Evolutionary conservation across 2,329 filamentous ascomycete species (phyloP).

Genomic region (Penicillium olsonii): DNA sequence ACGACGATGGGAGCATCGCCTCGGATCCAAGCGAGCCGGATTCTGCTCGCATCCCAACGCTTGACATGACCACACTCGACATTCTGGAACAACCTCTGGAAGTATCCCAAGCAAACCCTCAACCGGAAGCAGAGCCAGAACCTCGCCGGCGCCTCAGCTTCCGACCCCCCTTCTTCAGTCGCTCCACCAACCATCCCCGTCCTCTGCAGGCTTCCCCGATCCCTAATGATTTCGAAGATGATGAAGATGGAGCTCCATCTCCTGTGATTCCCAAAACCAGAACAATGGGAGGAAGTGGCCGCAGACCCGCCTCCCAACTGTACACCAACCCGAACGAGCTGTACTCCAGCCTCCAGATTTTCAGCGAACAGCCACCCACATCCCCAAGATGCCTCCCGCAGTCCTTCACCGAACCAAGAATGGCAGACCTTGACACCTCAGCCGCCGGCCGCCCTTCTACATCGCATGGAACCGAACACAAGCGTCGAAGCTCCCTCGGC

Average conservation of each 20-base stretch:
- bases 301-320: slow-evolving; percentile 16
- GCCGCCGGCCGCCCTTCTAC: slow-evolving; percentile 26
- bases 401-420: slow-evolving; percentile 29
- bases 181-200: slow-evolving; percentile 24
- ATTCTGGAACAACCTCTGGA: slow-evolving; percentile 25
- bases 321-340: slow-evolving; percentile 16
- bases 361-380: slow-evolving; percentile 12
- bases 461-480: slow-evolving; percentile 35
- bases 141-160: slow-evolving; percentile 38
- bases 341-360: slow-evolving; percentile 16
- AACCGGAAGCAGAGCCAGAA: slow-evolving; percentile 20
- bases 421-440: slow-evolving; percentile 13
- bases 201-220: slow-evolving; percentile 29
- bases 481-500: slow-evolving; percentile 39
- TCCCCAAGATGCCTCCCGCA: slow-evolving; percentile 24
- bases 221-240: slow-evolving; percentile 24
- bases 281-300: slow-evolving; percentile 16
- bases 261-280: slow-evolving; percentile 36
- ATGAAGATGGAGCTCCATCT: slow-evolving; percentile 36
- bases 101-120: slow-evolving; percentile 16
- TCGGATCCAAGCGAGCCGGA: slow-evolving; percentile 28
- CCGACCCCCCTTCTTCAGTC: slow-evolving; percentile 39
- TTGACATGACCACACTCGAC: slow-evolving; percentile 34
- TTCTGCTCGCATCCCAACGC: slow-evolving; percentile 29
- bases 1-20: slow-evolving; percentile 30